These are phyloP conservation scores for Entomophthora muscae DNA, from an alignment of 371 early-diverging fungal species.

Conservation along the genomic window DNA sequence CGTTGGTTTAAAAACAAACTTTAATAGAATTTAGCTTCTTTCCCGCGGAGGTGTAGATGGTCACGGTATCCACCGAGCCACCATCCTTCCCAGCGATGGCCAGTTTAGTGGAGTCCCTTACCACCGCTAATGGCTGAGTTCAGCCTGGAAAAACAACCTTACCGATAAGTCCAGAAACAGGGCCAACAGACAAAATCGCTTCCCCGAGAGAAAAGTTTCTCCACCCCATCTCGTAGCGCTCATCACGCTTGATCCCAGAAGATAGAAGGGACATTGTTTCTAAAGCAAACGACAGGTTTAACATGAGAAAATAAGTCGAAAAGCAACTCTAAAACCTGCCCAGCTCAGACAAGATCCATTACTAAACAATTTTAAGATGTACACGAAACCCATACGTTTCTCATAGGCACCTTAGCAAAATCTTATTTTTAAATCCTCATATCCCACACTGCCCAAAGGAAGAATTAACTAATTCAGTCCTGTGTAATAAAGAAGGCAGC, in stretches of 20 bases:
- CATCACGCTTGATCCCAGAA: not conserved
- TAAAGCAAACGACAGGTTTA: no score
- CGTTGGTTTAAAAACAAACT: not conserved
- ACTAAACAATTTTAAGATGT: no score
- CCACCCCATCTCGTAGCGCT: not conserved
- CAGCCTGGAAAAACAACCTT: not conserved
- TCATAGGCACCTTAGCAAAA: no score
- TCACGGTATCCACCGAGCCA: not conserved
- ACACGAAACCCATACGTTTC: no score
- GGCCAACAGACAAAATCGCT: not conserved
- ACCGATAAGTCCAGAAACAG: not conserved
- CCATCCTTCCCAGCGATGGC: not conserved
- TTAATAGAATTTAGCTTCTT: not conserved
- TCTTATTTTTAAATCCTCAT: no score
- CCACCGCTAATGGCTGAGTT: not conserved
- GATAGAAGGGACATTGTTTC: not conserved
- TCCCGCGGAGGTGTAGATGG: not conserved
- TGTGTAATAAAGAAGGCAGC: no score
- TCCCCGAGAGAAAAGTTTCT: not conserved
- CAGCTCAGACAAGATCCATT: no score
- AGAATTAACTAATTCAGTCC: no score
- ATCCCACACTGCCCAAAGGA: no score
- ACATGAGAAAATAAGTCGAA: no score
- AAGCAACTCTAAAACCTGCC: no score
- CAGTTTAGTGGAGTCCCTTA: not conserved